Evolutionary conservation across 306 rosid species (phyloP), one percentile per base, ranked within the genome.

Genomic region (Lotus japonicus): DNA sequence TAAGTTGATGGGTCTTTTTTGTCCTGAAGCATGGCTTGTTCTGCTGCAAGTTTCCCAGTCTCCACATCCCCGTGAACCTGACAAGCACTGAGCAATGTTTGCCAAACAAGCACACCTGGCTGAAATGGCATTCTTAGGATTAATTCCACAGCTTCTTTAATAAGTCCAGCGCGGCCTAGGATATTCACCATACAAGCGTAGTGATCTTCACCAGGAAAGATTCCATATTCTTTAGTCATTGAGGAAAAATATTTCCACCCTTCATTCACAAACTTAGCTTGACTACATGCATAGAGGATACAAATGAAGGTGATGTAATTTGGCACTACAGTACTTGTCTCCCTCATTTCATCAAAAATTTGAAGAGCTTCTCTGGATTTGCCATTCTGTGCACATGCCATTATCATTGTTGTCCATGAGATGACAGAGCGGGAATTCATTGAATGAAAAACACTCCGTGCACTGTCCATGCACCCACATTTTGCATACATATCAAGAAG

Each of bases 401-500:
- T 89, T 43, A 89, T 83, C 91, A 89, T 71, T 28, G 96, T 77
- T 48, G 91, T 89, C 96, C 94, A 89, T 2, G 96, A 80, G 68
- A 89, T 72, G 9, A 89, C 85, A 43, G 96, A 78, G 49, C 55
- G 81, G 51, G 79, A 83, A 42, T 58, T 73, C 89, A 87, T 89
- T 0, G 75, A 78, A 51, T 11, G 52, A 63, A 89, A 89, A 45
- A 80, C 31, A 58, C 31, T 50, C 79, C 79, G 44, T 42, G 87
- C 81, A 52, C 84, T 68, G 49, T 58, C 76, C 94, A 89, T 55
- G 64, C 87, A 87, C 46, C 94, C 94, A 76, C 91, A 79, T 83
- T 89, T 89, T 71, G 88, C 91, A 80, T 89, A 89, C 96, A 89
- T 87, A 77, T 89, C 96, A 35, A 89, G 85, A 62, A 87, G 71